Conservation (phyloP, 1,284 basidiomycete genomes). For the Neotropicomus parvogracilis region DNA sequence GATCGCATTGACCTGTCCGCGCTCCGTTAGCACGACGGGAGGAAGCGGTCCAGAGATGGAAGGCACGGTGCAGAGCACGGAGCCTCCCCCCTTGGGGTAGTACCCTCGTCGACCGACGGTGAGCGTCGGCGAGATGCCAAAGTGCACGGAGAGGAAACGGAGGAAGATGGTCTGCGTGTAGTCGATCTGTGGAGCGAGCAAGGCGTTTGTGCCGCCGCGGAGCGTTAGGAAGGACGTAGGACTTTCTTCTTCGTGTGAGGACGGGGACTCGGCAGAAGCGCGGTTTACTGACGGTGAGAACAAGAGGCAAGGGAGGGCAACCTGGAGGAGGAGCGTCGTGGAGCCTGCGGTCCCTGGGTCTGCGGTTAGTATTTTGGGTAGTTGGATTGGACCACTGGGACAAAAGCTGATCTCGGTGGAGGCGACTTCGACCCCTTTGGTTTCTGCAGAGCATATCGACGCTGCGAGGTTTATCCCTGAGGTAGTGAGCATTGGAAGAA, state of each 20-base stretch:
- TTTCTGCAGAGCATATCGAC: constrained; percentile 49
- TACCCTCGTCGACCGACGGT: constrained; percentile 57
- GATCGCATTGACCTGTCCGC: constrained; percentile 50
- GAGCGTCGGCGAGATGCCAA: constrained; percentile 46
- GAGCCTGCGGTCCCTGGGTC: constrained; percentile 69
- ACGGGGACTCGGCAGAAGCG: not conserved
- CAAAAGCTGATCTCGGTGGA: constrained; percentile 51
- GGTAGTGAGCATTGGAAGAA: not conserved
- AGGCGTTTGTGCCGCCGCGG: constrained; percentile 67
- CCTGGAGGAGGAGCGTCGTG: constrained; percentile 63
- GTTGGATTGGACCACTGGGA: constrained; percentile 44
- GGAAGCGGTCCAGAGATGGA: constrained; percentile 42
- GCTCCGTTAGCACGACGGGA: constrained; percentile 46
- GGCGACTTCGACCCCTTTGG: constrained; percentile 48
- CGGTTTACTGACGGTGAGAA: constrained; percentile 40
- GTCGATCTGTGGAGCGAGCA: constrained; percentile 66
- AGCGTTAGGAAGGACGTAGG: constrained; percentile 46
- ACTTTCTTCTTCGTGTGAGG: not conserved
- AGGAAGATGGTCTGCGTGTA: constrained; percentile 60
- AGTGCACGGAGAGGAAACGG: constrained; percentile 58
- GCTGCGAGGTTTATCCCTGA: constrained; percentile 61
- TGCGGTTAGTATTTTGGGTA: constrained; percentile 48
- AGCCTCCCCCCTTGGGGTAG: constrained; percentile 66
- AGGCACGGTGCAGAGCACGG: constrained; percentile 45
- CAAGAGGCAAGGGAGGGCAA: constrained; percentile 63